phyloP scores from a whole-genome alignment of 2,329 filamentous ascomycete species.

The Pseudogymnoascus sp. region DNA sequence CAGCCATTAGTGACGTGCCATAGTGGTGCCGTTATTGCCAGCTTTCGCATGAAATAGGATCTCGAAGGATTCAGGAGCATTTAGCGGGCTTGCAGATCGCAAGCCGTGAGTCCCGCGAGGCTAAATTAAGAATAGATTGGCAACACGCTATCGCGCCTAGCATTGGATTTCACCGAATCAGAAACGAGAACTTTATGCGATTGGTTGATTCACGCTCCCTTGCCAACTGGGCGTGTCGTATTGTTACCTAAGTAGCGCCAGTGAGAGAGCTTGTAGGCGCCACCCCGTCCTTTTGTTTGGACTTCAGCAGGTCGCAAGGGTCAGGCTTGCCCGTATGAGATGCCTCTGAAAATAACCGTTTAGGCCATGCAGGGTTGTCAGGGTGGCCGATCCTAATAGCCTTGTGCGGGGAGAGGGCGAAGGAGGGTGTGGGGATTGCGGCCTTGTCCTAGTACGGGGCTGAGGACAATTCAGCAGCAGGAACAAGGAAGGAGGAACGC shows the following conservation, averaged over 20 bases:
- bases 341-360: neutral
- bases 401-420: neutral
- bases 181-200: neutral
- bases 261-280: neutral
- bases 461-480: neutral
- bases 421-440: neutral
- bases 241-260: neutral
- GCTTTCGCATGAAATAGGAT: neutral
- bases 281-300: neutral
- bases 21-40: neutral
- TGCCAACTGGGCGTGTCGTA: neutral
- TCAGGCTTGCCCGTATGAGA: neutral
- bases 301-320: neutral
- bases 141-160: neutral
- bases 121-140: neutral
- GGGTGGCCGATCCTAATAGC: neutral
- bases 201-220: neutral
- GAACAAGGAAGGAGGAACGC: neutral
- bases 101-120: neutral
- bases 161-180: neutral
- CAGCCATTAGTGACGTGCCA: neutral
- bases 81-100: neutral
- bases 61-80: constrained; percentile 2
- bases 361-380: neutral
- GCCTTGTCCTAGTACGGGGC: neutral